Base-by-base conservation (phyloP, 257 asterid species). In the Solanum stenotomum region DNA sequence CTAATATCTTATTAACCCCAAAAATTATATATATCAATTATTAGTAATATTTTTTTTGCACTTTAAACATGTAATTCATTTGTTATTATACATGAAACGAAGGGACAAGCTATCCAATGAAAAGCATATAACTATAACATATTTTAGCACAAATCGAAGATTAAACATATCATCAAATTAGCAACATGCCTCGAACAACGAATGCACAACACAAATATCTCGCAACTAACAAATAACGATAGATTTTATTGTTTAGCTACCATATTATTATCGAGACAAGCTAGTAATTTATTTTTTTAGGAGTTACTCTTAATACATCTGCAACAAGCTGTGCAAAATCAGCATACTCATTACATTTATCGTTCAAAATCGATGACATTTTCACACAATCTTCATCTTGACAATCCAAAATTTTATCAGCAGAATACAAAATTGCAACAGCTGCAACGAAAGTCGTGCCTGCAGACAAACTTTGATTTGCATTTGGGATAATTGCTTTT, bases 1-100 rank as follows among this genome's bases (percentile, higher is more conserved):
- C 2, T 1, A 56, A 56, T 56, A 20, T 20, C 65, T 20, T 6
- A 56, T 56, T 20, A 56, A 18, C 25, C 65, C 0, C 0, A 56
- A 18, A 20, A 56, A 56, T 18, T 6, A 56, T 56, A 18, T 2
- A 56, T 20, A 7, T 20, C 65, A 56, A 6, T 18, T 56, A 20
- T 1, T 20, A 18, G 4, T 52, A 52, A 16, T 7, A 52, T 0
- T 56, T 18, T 56, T 0, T 1, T 18, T 56, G n/a, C 10, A 18
- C 65, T 56, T 56, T 56, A 56, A 18, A 56, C n/a, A 18, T 18
- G n/a, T 18, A 56, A 56, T 56, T 18, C 65, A 56, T 52, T 52
- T 52, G 65, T 56, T 56, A 1, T 56, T 0, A 52, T 56, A 56
- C n/a, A 56, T 18, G n/a, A 56, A 56, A 18, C 4, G 65, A 56